Percentiles rank a stretch among this genome's conserved stretches.
These are phyloP conservation scores for Suhomyces tanzawaensis DNA, from an alignment of 805 yeast genomes.

Conservation along the genomic window DNA sequence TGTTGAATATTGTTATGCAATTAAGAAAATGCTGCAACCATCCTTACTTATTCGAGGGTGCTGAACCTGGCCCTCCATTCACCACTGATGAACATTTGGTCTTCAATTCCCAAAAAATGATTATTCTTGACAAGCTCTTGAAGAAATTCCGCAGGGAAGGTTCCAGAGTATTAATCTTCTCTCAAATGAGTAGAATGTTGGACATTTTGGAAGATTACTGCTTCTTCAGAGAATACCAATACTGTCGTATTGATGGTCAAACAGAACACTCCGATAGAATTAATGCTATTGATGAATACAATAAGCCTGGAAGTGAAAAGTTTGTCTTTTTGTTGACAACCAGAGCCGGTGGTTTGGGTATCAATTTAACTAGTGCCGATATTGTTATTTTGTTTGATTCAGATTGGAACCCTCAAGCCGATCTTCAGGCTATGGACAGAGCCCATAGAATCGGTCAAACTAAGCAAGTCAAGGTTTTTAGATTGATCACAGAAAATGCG, in stretches of 20 bases:
- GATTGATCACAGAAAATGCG: constrained; percentile 78
- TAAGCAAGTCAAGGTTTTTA: constrained; percentile 75
- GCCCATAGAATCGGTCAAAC: constrained; percentile 88
- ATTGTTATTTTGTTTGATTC: constrained; percentile 73
- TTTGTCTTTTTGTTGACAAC: constrained; percentile 77
- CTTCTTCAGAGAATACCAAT: constrained; percentile 61
- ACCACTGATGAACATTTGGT: constrained; percentile 84
- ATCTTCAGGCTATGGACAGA: constrained; percentile 86
- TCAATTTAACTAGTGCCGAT: constrained; percentile 78
- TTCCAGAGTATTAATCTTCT: constrained; percentile 72
- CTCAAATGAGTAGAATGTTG: constrained; percentile 80
- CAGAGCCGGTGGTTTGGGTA: constrained; percentile 89
- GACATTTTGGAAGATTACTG: constrained; percentile 82
- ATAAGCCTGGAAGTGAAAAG: constrained; percentile 68
- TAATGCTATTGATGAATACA: constrained; percentile 73
- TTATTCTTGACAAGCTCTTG: constrained; percentile 65
- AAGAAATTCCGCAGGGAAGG: constrained; percentile 65
- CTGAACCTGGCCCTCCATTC: constrained; percentile 86
- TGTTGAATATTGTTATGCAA: constrained; percentile 81
- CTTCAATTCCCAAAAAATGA: constrained; percentile 68
- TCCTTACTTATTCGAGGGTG: constrained; percentile 82
- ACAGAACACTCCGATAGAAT: constrained; percentile 79
- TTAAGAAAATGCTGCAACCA: constrained; percentile 82
- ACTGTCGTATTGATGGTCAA: constrained; percentile 81
- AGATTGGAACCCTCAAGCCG: constrained; percentile 90